These are phyloP conservation scores for Geotrichum histeridarum DNA, from an alignment of 1,139 yeast genomes.

Conservation along the genomic window DNA sequence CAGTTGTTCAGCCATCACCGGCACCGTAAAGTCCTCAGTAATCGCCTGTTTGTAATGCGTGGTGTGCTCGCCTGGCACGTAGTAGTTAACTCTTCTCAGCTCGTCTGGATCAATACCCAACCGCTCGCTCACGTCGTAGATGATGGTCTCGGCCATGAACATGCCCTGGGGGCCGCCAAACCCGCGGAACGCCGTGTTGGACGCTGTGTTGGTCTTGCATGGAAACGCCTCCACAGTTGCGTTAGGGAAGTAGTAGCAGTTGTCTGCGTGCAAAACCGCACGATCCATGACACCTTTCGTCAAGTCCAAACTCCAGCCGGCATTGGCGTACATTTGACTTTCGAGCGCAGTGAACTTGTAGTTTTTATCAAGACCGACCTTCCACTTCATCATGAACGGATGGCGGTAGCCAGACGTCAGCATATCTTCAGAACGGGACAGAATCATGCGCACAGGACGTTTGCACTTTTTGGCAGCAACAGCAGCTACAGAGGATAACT, in stretches of 20 bases:
- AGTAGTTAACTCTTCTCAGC: conserved; percentile 40
- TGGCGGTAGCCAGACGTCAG: conserved; percentile 44
- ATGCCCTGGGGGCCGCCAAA: conserved; percentile 49
- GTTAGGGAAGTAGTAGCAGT: conserved; percentile 43
- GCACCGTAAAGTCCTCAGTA: conserved; percentile 42
- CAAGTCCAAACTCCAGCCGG: conserved; percentile 46
- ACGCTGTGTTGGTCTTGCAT: conserved; percentile 44
- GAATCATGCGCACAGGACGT: conserved; percentile 42
- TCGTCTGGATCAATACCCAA: conserved; percentile 40
- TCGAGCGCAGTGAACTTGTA: conserved; percentile 41
- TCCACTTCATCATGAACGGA: conserved; percentile 44
- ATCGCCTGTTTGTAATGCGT: conserved; percentile 43
- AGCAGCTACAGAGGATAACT: conserved; percentile 45
- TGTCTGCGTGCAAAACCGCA: conserved; percentile 43
- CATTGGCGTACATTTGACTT: conserved; percentile 41
- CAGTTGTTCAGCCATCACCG: conserved; percentile 37
- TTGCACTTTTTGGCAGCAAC: conserved; percentile 50
- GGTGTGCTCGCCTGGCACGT: conserved; percentile 32
- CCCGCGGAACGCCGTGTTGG: conserved; percentile 47
- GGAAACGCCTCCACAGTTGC: conserved; percentile 39
- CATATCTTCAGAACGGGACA: conserved; percentile 44
- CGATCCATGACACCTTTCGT: conserved; percentile 46
- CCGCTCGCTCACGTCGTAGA: conserved; percentile 40
- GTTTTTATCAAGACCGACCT: conserved; percentile 41
- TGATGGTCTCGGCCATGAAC: conserved; percentile 41